Base-by-base conservation (phyloP, 2,329 filamentous ascomycete species). In the Alternaria brassicicola region DNA sequence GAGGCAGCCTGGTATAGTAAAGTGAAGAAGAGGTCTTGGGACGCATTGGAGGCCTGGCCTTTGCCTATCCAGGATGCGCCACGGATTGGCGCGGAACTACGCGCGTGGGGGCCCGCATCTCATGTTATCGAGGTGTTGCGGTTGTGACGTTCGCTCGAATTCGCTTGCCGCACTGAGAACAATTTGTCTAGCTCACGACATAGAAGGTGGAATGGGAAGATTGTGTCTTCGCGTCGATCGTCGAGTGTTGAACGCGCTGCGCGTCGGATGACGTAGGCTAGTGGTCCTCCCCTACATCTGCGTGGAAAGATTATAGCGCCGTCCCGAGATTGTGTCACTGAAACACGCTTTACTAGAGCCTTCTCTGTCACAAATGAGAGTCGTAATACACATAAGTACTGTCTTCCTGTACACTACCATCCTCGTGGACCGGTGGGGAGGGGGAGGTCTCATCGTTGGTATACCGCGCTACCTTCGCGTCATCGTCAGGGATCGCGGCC, bases 301-400 rank as follows among this genome's bases (percentile, higher is more conserved):
- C 36, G 17, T 21, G 17, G 33, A 36, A 36, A 17, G 33, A 12
- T 38, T 17, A 19, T 19, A 10, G 35, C 9, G 35, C 17, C 8
- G 15, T 31, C 19, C 26, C 26, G 6, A 35, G 8, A 8, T 33
- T 30, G 43, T 19, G 28, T 46, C 17, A 31, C 17, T 21, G 6
- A 12, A 31, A 26, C 9, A 46, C 26, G 19, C 26, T 15, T 15
- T 45, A 45, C 25, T 13, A 28, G 2, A 13, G 42, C 7, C 19
- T 30, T 30, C 26, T 19, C 2, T 30, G 5, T 45, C n/a, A n/a
- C 30, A 19, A 21, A 41, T 72, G 66, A 3, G 65, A 69, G 25
- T 76, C 74, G 23, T 70, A 64, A 54, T 70, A 76, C 13, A 67
- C 64, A 50, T 73, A 76, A 2, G 67, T 69, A 6, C 74, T 69